Evolutionary conservation across 805 yeast genomes (phyloP), one percentile per base, ranked within the genome.

Genomic region (Starmerella riodocensis): DNA sequence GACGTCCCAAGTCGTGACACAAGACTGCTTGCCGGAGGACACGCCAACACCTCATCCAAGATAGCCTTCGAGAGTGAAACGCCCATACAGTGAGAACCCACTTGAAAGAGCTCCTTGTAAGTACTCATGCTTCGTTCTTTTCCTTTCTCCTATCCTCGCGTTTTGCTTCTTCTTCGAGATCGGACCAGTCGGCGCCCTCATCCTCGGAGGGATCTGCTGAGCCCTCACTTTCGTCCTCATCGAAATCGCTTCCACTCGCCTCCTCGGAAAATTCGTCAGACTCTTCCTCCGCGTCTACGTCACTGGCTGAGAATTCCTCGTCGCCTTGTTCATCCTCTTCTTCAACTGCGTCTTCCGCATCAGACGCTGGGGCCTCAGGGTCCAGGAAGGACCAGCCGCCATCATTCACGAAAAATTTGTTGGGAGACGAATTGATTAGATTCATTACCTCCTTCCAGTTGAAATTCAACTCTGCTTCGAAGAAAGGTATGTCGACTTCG

Each of bases 341-440:
- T 34, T 70, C 76, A 16, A 73, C 80, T 24, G 66, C 73, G 45
- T 74, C 93, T 36, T 72, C 79, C 42, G 78, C 94, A 17, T 86
- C 85, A 12, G 38, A 25, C 17, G 27, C 45, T 2, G 40, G 37
- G 33, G 72, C 78, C 33, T 77, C 88, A 30, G 91, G 88, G 22
- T 85, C 82, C 59, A 91, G 71, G 71, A 91, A 84, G 22, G 74
- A 71, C 98, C 98, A 91, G 39, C 98, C 98, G 40, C 97, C 98
- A 53, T 83, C 93, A 34, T 72, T 64, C 7, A 38, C 42, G 61
- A 86, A 91, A 64, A 91, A 91, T 55, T 84, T 88, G 57, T 84
- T 84, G 12, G 98, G 97, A 59, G 91, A 95, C 4, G 85, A 76
- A 48, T 71, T 74, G 47, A 88, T 75, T 0, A 96, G 84, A 63